Conservation (phyloP, 2,329 filamentous ascomycete genomes). For the Colletotrichum tropicicola region DNA sequence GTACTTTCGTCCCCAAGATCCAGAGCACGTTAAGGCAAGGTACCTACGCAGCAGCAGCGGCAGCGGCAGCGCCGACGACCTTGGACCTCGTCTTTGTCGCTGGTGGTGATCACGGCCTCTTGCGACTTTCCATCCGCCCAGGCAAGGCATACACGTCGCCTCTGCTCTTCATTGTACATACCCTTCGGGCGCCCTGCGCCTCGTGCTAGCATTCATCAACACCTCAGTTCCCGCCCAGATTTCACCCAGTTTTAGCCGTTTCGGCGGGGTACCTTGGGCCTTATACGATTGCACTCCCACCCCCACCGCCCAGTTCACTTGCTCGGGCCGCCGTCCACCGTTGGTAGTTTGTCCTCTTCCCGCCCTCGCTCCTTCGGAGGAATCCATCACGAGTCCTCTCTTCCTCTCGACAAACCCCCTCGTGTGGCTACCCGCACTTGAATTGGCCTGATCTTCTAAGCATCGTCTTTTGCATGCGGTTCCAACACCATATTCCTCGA, state of each 20-base stretch:
- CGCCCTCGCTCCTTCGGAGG: conserved; percentile 22
- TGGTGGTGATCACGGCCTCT: conserved; percentile 10
- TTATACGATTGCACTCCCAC: conserved; percentile 15
- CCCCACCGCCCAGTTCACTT: conserved; percentile 18
- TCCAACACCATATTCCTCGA: conserved; percentile 1
- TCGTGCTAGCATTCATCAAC: conserved; percentile 21
- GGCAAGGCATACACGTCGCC: not conserved
- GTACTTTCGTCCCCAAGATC: not conserved
- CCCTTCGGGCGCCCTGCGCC: conserved; percentile 22
- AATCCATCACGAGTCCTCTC: conserved; percentile 9
- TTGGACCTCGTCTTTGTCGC: not conserved
- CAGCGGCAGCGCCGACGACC: not conserved
- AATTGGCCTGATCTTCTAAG: not conserved
- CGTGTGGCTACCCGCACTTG: not conserved
- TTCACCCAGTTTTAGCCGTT: conserved; percentile 26
- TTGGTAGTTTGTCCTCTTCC: conserved; percentile 21
- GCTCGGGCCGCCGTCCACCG: conserved; percentile 24
- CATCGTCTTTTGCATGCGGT: conserved; percentile 15
- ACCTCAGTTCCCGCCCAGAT: conserved; percentile 11
- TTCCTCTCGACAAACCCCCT: not conserved
- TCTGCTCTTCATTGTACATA: conserved; percentile 13
- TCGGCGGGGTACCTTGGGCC: conserved; percentile 28
- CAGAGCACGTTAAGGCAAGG: not conserved
- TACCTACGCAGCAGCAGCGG: not conserved
- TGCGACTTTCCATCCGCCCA: conserved; percentile 1